Evolutionary conservation across 2,329 filamentous ascomycete species (phyloP).

Genomic region (Gnomoniopsis sp.): DNA sequence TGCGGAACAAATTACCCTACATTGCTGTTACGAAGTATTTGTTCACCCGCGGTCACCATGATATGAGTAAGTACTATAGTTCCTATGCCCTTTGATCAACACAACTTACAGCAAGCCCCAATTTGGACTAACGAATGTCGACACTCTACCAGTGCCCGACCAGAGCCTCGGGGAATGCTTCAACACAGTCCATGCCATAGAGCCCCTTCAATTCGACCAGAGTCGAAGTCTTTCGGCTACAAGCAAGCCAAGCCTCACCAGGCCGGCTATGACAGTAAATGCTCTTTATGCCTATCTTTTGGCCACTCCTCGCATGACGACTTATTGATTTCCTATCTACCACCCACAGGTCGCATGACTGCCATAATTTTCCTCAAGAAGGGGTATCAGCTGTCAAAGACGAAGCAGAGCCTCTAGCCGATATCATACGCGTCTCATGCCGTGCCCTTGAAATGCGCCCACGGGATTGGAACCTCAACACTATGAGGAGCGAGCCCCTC

Average conservation of each 20-base stretch:
- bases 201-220: neutral
- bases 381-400: constrained; percentile 14
- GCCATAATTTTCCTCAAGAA: constrained; percentile 36
- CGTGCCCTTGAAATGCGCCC: neutral
- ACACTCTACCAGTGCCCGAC: too few species aligned
- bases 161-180: constrained; percentile 19
- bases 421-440: neutral
- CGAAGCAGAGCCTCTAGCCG: neutral
- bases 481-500: neutral
- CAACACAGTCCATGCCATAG: neutral
- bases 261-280: constrained; percentile 57
- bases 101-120: too few species aligned
- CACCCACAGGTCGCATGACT: constrained; percentile 36
- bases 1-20: constrained; percentile 44
- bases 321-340: neutral
- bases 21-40: constrained; percentile 69
- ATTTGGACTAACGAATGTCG: too few species aligned
- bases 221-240: neutral
- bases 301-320: neutral
- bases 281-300: neutral
- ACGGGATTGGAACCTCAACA: neutral
- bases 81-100: too few species aligned
- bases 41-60: constrained; percentile 68
- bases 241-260: constrained; percentile 40
- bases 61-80: too few species aligned